Evolutionary conservation across 2,329 filamentous ascomycete genomes (phyloP), one percentile per base, ranked within the genome.

Genomic region (Emericellopsis atlantica): DNA sequence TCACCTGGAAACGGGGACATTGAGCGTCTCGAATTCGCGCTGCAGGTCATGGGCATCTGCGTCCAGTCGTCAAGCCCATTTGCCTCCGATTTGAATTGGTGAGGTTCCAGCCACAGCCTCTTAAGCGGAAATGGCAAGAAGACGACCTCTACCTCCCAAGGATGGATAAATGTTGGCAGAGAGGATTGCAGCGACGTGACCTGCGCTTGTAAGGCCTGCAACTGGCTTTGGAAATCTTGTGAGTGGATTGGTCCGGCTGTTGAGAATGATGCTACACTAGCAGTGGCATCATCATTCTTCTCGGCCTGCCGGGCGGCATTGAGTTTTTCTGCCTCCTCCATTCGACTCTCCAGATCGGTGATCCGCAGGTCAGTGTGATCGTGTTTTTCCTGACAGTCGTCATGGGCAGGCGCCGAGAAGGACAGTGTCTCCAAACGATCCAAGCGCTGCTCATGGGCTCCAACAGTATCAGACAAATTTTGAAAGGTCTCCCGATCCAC

Each of bases 121-220:
- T 69, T 73, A 6, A 78, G 59, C 1, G 70, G 67, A 55, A 85
- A 90, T 1, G 84, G 84, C 7, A 89, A 56, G 43, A 88, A 76
- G 1, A 89, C 76, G 5, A 89, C 79, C 52, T 89, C 83, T 2
- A 90, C 64, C 47, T 83, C 74, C 81, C 83, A 88, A 0, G 83
- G 81, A 33, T 74, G 67, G 34, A 61, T 59, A 23, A 66, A 65
- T 0, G 81, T 77, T n/a, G 84, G 82, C 24, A 77, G 57, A 9
- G 72, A 63, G 6, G 70, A 68, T 54, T 83, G 79, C 9, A 85
- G 64, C 35, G 73, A 65, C 24, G 64, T 57, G 38, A 77, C 59
- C 45, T 72, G 69, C 4, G 66, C 63, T 46, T 70, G 66, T 1
- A 77, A 55, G 6, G 56, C 54, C 46, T 72, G 64, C 2, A 79